Evolutionary conservation across 768 basidiomycete genomes (phyloP).

Genomic region (Lactifluus subvellereus): DNA sequence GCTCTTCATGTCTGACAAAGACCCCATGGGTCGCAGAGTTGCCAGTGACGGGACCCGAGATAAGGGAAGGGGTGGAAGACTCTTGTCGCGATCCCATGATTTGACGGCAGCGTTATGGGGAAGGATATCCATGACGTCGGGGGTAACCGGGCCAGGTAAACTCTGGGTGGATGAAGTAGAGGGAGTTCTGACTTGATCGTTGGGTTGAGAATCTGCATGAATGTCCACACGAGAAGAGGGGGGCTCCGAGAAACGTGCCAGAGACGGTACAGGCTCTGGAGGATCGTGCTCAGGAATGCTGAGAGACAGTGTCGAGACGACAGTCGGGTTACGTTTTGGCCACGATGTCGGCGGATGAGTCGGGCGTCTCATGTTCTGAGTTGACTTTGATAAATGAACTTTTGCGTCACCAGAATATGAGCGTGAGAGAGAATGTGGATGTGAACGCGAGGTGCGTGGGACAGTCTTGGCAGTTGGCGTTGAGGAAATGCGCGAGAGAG

Average conservation of each 20-base stretch:
- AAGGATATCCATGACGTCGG: slow-evolving; percentile 11
- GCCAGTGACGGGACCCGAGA: slow-evolving; percentile 16
- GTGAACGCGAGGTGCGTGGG: slow-evolving; percentile 8
- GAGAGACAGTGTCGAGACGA: slow-evolving; percentile 7
- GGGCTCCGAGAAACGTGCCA: slow-evolving; percentile 21
- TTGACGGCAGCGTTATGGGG: not conserved
- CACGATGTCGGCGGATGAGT: slow-evolving; percentile 22
- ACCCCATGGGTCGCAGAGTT: not conserved
- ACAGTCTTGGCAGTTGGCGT: slow-evolving; percentile 14
- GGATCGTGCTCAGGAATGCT: slow-evolving; percentile 16
- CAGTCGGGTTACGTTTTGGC: slow-evolving; percentile 4
- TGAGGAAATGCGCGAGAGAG: slow-evolving; percentile 25
- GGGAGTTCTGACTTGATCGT: slow-evolving; percentile 15
- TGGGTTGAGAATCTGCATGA: slow-evolving; percentile 4
- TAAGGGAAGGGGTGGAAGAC: slow-evolving; percentile 22
- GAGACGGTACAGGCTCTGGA: not conserved
- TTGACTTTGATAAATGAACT: not conserved
- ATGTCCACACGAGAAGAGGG: slow-evolving; percentile 2
- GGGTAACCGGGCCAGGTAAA: slow-evolving; percentile 19
- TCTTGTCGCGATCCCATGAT: slow-evolving; percentile 22
- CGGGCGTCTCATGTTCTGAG: slow-evolving; percentile 13
- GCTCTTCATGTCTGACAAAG: slow-evolving; percentile 6
- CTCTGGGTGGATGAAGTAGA: slow-evolving; percentile 23
- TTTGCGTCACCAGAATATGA: slow-evolving; percentile 22
- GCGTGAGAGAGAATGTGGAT: slow-evolving; percentile 27